Percentiles rank a stretch among this genome's conserved stretches.
Conservation (phyloP, 352 stramenopile species). For the Phytophthora vignae region DNA sequence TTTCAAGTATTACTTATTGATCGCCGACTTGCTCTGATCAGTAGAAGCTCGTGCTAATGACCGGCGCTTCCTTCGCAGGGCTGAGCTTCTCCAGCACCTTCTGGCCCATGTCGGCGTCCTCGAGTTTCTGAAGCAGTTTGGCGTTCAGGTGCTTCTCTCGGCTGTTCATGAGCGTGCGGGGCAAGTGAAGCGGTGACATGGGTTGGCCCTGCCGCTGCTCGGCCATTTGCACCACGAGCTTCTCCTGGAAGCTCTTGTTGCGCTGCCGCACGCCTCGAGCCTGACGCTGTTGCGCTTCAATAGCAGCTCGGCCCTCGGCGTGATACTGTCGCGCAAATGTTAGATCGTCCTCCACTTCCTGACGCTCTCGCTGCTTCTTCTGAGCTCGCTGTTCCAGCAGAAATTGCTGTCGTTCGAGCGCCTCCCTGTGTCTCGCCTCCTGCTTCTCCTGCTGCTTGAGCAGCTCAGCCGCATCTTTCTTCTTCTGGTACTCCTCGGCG, state of each 20-base stretch:
- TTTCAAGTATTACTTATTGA: neutral
- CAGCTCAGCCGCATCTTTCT: constrained; percentile 49
- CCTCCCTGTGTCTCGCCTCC: constrained; percentile 49
- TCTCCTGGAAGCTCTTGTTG: constrained; percentile 72
- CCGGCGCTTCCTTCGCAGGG: constrained; percentile 52
- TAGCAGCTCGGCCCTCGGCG: constrained; percentile 48
- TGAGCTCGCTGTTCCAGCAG: constrained; percentile 52
- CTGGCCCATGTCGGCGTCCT: constrained; percentile 56
- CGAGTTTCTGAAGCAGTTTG: constrained; percentile 73
- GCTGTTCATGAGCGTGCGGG: constrained; percentile 72
- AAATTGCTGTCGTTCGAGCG: constrained; percentile 65
- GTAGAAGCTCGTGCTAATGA: constrained; percentile 68
- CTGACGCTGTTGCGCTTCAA: constrained; percentile 57
- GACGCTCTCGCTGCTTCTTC: constrained; percentile 63
- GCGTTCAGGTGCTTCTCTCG: constrained; percentile 69
- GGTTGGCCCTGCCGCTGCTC: constrained; percentile 62
- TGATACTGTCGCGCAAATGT: constrained; percentile 64
- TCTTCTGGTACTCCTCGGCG: constrained; percentile 70
- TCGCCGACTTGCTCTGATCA: no score
- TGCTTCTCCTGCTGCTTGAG: constrained; percentile 44
- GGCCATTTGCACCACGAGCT: constrained; percentile 66
- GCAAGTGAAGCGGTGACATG: constrained; percentile 61
- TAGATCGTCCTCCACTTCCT: constrained; percentile 69
- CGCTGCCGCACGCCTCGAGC: constrained; percentile 41
- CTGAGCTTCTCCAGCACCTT: constrained; percentile 76